Percentiles rank a stretch among this genome's conserved stretches.
phyloP scores from a whole-genome alignment of 345 rosid genomes.

The Lumnitzera littorea region DNA sequence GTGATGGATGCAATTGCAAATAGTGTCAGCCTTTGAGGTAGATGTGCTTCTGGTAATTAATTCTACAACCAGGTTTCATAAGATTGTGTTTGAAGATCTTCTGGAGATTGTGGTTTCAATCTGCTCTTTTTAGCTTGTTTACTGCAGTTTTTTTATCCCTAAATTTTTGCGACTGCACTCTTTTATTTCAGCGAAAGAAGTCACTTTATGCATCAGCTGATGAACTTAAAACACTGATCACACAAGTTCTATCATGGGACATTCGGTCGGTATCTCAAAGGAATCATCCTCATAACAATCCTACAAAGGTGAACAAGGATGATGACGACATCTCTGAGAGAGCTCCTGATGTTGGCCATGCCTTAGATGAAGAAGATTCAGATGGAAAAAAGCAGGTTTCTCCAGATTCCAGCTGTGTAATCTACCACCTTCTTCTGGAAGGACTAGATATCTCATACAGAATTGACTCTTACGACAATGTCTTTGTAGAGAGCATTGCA shows the following conservation, averaged over 20 bases:
- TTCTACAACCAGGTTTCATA: neutral
- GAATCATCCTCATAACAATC: constrained; percentile 39
- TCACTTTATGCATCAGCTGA: constrained; percentile 63
- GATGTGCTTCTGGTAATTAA: neutral
- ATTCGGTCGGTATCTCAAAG: constrained; percentile 81
- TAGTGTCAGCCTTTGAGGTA: too few species aligned
- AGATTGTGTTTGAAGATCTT: too few species aligned
- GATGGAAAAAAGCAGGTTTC: constrained; percentile 2
- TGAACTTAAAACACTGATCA: constrained; percentile 56
- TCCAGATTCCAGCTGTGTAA: constrained; percentile 12
- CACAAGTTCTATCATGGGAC: constrained; percentile 89
- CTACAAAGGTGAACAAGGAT: constrained; percentile 4
- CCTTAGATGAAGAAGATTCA: constrained; percentile 18
- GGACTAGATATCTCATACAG: constrained; percentile 66
- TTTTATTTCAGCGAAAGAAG: constrained; percentile 45
- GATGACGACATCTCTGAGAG: constrained; percentile 3
- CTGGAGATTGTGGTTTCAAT: too few species aligned
- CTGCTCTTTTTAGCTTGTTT: neutral
- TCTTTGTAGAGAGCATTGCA: constrained; percentile 43
- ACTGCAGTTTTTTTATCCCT: too few species aligned
- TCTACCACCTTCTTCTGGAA: constrained; percentile 72
- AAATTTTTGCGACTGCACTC: neutral
- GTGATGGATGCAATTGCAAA: too few species aligned
- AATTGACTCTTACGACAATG: constrained; percentile 50
- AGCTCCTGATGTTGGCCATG: constrained; percentile 12